A percentile compares a stretch with the other conserved stretches of the same genome.
phyloP scores from a whole-genome alignment of 2,329 filamentous ascomycete genomes.

The Colletotrichum cereale region DNA sequence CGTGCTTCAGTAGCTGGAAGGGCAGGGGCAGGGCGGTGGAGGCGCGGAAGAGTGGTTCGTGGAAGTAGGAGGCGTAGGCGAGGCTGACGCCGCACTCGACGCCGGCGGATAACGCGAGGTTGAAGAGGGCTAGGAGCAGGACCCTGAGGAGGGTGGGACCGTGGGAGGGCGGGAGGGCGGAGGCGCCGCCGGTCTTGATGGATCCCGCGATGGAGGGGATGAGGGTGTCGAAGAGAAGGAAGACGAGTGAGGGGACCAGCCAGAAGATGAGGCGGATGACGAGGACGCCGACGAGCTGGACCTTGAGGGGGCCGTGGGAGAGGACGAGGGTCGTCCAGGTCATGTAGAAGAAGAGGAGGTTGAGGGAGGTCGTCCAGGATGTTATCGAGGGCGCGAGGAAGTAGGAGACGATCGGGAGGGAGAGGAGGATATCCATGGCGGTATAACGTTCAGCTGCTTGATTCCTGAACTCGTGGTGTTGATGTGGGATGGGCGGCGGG shows the following conservation, averaged over 20 bases:
- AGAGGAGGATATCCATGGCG: conserved; percentile 75
- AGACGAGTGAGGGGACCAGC: conserved; percentile 77
- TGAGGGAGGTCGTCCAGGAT: conserved; percentile 83
- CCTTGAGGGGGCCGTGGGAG: conserved; percentile 78
- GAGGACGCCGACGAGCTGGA: conserved; percentile 80
- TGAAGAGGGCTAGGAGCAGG: conserved; percentile 58
- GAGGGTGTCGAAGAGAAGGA: conserved; percentile 78
- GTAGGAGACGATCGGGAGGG: conserved; percentile 79
- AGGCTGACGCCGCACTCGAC: conserved; percentile 58
- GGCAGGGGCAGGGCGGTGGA: conserved; percentile 64
- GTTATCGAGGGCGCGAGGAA: conserved; percentile 71
- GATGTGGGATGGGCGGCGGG: not conserved
- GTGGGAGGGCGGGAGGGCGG: conserved; percentile 60
- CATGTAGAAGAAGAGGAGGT: conserved; percentile 89
- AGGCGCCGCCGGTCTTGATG: conserved; percentile 75
- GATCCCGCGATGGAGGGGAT: conserved; percentile 76
- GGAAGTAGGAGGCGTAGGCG: conserved; percentile 50
- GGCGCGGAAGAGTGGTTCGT: conserved; percentile 60
- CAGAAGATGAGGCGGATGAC: conserved; percentile 78
- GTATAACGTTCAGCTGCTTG: not conserved
- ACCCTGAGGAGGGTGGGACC: conserved; percentile 50
- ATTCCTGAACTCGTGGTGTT: not conserved
- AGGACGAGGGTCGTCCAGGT: conserved; percentile 89
- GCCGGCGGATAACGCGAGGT: conserved; percentile 58
- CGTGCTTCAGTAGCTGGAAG: conserved; percentile 65